phyloP scores from a whole-genome alignment of 176 grass and related monocot species.

The Puya raimondii region DNA sequence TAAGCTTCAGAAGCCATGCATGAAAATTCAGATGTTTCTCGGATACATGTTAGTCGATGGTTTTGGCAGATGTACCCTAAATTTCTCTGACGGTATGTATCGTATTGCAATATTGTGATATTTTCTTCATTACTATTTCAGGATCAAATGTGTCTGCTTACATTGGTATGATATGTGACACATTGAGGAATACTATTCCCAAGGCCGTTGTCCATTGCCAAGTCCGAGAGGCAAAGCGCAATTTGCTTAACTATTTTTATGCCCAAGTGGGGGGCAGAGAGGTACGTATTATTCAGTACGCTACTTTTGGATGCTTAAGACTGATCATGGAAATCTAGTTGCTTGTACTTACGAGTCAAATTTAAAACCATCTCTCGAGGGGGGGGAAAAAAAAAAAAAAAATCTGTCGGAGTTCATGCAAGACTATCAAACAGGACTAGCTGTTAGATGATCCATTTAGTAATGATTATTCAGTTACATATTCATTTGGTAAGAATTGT shows the following conservation, averaged over 20 bases:
- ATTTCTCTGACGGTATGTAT: too few relatives aligned
- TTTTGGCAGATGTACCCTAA: too few relatives aligned
- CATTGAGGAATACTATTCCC: conserved; percentile 80
- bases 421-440: too few relatives aligned
- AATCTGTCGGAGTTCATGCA: too few relatives aligned
- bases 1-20: too few relatives aligned
- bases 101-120: neutral
- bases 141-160: conserved; percentile 97
- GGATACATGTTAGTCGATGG: neutral
- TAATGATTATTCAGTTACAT: too few relatives aligned
- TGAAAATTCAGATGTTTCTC: too few relatives aligned
- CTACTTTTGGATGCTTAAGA: too few relatives aligned
- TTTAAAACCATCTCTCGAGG: neutral
- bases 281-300: conserved; percentile 34
- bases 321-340: too few relatives aligned
- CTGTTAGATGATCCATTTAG: too few relatives aligned
- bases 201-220: conserved; percentile 93
- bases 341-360: neutral
- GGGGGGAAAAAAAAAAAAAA: too few relatives aligned
- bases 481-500: neutral
- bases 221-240: conserved; percentile 86
- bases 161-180: conserved; percentile 88
- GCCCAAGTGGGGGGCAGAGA: conserved; percentile 90
- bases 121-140: conserved; percentile 20
- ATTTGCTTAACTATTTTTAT: conserved; percentile 90